Evolutionary conservation across 1,284 basidiomycete species (phyloP), one percentile per base, ranked within the genome.

Genomic region (Irpex sp.): DNA sequence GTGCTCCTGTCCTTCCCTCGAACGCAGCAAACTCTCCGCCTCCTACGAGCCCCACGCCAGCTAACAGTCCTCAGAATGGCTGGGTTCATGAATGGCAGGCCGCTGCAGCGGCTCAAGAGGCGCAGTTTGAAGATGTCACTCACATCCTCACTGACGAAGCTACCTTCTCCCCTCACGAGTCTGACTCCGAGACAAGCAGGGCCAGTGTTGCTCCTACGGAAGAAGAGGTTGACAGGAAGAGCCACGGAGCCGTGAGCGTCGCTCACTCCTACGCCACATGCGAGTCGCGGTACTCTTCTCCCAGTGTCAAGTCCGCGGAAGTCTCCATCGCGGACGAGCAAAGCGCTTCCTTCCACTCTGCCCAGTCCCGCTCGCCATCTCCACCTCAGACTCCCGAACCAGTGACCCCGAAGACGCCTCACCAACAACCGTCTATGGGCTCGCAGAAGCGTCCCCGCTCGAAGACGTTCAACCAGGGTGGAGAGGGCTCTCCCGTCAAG

Each of bases 231-330:
- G 48, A 64, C 65, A 36, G 52, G 52, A 16, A 54, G 18, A 73
- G 71, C 62, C 66, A 61, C 28, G 70, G 69, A 56, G 69, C 66
- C 12, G 61, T 64, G 14, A 70, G 69, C 62, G 59, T 68, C 61
- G 70, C 67, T 52, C 68, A 69, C 57, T 72, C 71, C 49, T 72
- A 71, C 66, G 65, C 67, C 52, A 71, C 72, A 28, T 72, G 72
- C 65, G 71, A 70, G 60, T 72, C 71, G 61, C 67, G 66, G 19
- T 73, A 73, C 66, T 71, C 69, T 42, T 63, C 52, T 2, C 69
- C 68, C 5, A 69, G 68, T 64, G 52, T 45, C 14, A 33, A 57
- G 39, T 33, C 14, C 18, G 12, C 52, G 3, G 33, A 36, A 5
- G 28, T 56, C 53, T 49, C 36, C 52, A 19, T 57, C 33, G n/a